Base-by-base conservation (phyloP, 208 protist genomes). In the Acanthamoeba castellanii region DNA sequence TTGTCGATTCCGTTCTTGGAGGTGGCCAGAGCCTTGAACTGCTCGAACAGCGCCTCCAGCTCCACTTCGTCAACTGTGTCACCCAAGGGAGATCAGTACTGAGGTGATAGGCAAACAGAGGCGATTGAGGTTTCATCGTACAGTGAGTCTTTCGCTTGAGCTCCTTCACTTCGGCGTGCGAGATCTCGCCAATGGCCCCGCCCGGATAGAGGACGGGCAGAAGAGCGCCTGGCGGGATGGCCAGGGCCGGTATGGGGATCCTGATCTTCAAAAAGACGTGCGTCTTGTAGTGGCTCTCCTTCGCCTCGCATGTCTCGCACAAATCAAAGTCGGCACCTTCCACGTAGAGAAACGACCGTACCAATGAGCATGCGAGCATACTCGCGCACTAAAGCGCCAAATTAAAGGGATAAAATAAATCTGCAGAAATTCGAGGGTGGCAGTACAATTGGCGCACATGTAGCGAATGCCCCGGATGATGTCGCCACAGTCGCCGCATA, bases 371-470 rank as follows among this genome's bases (percentile, higher is more conserved):
- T 45, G 42, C 42, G 42, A 13, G n/a, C n/a, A n/a, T n/a, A n/a
- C n/a, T n/a, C 16, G 47, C 9, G 8, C 11, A 50, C 50, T 6
- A 34, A 18, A 76, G 55, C 20, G 11, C 55, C 55, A 59, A 59
- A 59, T 59, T 22, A 50, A 16, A 32, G 34, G 34, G 14, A 13
- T 27, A n/a, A 27, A 91, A 37, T 42, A 59, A 92, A 92, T 32
- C 0, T 76, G 87, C 14, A 16, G 52, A 22, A 32, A 34, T 87
- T 50, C 74, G 94, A 11, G 95, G 91, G 84, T 87, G 82, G 61
- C 85, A 92, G 61, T 96, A 93, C 96, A 96, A 52, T 96, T 96
- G 76, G 88, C 89, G 37, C 96, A 96, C 92, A 96, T 96, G 85
- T 96, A 96, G 16, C 96, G 96, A n/a, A 96, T 72, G 88, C 96